These are phyloP conservation scores for Aureobasidium sp. DNA, from an alignment of 2,329 filamentous ascomycete species.

Conservation along the genomic window DNA sequence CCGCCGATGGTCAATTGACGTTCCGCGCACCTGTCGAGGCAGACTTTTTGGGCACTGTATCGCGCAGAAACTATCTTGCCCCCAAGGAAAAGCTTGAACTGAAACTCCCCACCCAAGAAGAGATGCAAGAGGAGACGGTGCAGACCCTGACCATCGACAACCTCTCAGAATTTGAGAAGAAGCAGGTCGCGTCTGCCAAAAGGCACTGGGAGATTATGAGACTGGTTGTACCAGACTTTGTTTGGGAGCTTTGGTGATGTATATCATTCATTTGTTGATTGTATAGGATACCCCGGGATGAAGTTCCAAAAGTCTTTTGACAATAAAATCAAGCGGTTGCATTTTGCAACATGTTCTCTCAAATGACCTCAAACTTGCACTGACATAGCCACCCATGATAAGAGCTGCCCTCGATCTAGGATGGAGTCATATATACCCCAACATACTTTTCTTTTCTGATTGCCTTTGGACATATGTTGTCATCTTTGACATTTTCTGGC, in stretches of 20 bases:
- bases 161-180: slow-evolving; percentile 59
- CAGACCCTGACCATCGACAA: slow-evolving; percentile 55
- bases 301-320: no score
- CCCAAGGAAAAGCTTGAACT: slow-evolving; percentile 64
- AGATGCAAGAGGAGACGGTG: slow-evolving; percentile 32
- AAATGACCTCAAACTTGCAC: no score
- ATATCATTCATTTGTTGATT: background rate
- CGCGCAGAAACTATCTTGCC: slow-evolving; percentile 61
- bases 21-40: slow-evolving; percentile 60
- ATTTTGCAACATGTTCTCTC: no score
- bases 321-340: no score
- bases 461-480: no score
- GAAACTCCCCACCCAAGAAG: slow-evolving; percentile 28
- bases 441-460: no score
- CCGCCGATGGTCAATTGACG: slow-evolving; percentile 19
- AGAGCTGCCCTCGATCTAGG: no score
- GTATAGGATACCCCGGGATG: no score
- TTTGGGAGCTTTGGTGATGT: slow-evolving; percentile 83
- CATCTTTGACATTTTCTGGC: no score
- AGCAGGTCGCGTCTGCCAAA: slow-evolving; percentile 67
- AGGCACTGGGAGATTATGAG: slow-evolving; percentile 94
- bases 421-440: no score
- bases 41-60: slow-evolving; percentile 67
- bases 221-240: slow-evolving; percentile 62
- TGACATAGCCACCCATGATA: no score